Evolutionary conservation across 768 basidiomycete species (phyloP), one percentile per base, ranked within the genome.

Genomic region (Boletus subcaerulescens): DNA sequence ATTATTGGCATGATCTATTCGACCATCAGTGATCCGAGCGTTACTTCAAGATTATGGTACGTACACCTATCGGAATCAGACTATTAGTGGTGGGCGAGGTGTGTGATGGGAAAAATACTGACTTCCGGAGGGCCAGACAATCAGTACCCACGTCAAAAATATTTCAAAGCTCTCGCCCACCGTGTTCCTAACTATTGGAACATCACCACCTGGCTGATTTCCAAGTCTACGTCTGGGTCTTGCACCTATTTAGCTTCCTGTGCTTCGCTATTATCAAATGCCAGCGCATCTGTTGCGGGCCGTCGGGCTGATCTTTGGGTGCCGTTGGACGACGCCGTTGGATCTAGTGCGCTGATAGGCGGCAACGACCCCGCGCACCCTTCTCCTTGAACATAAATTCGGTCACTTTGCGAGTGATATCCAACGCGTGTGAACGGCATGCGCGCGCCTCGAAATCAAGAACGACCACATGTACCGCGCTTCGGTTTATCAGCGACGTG

Each of bases 141-240:
- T 45, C 36, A 32, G 45, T 26, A 78, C 88, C 50, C 68, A 98
- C 97, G 86, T 89, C 50, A 98, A 73, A 73, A 99, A 98, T 2
- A 83, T 82, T 69, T 92, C 89, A 65, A 98, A 98, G 63, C 91
- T 92, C 76, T 98, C 95, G 50, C 96, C 96, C 17, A 98, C 96
- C 32, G 90, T 86, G 73, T 98, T 97, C 63, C 86, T 87, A 2
- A 98, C 94, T 47, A 91, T 76, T 3, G 94, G 91, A 0, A 97
- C 81, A 62, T 94, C 89, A 5, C 74, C 80, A 50, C 80, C 80
- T 11, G 72, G 74, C 54, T 76, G 76, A 22, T 65, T 65, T 35
- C 69, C 69, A 1, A 68, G 65, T 49, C 77, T 76, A 52, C 80
- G 77, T 41, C 79, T 78, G 52, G 79, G 75, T 53, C 80, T 76